Evolutionary conservation across 768 basidiomycete species (phyloP), one percentile per base, ranked within the genome.

Genomic region (Goffeauzyma gilvescens): DNA sequence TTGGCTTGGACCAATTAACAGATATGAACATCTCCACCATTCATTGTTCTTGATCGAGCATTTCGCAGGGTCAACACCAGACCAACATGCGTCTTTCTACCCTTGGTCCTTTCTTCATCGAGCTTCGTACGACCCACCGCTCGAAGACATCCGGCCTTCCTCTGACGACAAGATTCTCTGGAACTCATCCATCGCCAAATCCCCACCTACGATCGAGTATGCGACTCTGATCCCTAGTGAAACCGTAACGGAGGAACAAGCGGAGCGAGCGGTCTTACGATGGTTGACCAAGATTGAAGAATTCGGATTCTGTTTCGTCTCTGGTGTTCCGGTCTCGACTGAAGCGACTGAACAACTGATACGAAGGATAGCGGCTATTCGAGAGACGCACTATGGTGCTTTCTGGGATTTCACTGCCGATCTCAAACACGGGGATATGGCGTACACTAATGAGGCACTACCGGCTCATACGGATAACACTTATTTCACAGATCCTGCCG

Each of bases 321-420:
- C 75, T 13, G 82, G 76, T 9, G 79, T 90, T 10, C 84, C 87
- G 3, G 59, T 71, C 0, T 83, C 78, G 0, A 71, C 81, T 5
- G 78, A 86, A 60, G 81, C 76, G 2, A 98, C 90, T 0, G 84
- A 95, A 57, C 67, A 71, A 49, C 68, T 95, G 1, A 69, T 75
- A 9, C 62, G 71, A 43, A 73, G 79, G 25, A 85, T 96, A 46
- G 79, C 75, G 3, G 83, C 81, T 55, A 87, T 93, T 45, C 74
- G 89, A 32, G 78, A 90, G 62, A 95, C 90, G 0, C 76, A 79
- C 20, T 38, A 96, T 55, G 90, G 89, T 25, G 77, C 75, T 44
- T 89, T 95, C 65, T 98, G 90, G 89, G 85, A 95, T 55, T 90
- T 96, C 56, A 93, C 86, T 0, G 75, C 89, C 0, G 78, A 90